Conservation (phyloP, 176 grass and related monocot genomes). For the Canna indica region DNA sequence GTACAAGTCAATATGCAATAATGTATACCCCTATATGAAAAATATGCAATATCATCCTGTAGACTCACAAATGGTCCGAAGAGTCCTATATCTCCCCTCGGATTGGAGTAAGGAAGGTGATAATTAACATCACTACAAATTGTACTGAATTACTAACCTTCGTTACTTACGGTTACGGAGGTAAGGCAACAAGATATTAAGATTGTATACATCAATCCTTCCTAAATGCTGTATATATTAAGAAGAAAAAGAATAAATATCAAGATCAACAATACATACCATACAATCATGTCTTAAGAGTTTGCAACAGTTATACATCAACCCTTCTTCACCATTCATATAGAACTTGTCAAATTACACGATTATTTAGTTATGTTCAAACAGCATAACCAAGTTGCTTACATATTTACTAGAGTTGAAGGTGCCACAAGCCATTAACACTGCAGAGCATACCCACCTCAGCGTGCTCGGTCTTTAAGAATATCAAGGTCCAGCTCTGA, state of each 20-base stretch:
- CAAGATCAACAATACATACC: neutral
- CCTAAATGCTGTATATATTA: neutral
- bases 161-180: too few relatives aligned
- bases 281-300: neutral
- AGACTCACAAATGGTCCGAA: too few relatives aligned
- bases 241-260: neutral
- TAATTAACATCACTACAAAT: too few relatives aligned
- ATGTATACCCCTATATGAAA: too few relatives aligned
- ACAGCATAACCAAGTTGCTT: neutral
- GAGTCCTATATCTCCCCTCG: too few relatives aligned
- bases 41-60: too few relatives aligned
- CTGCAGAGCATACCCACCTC: neutral
- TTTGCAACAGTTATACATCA: neutral
- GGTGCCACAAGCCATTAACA: too few relatives aligned
- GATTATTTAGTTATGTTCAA: neutral
- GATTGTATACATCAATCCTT: too few relatives aligned
- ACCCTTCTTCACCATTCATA: neutral
- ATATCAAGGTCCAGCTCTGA: conserved; percentile 70
- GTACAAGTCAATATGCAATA: too few relatives aligned
- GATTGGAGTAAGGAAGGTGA: too few relatives aligned
- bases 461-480: conserved; percentile 69
- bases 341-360: neutral
- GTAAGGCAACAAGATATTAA: neutral
- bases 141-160: too few relatives aligned
- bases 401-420: too few relatives aligned